Evolutionary conservation across 2,329 filamentous ascomycete species (phyloP).

Genomic region (Clonostachys byssicola): DNA sequence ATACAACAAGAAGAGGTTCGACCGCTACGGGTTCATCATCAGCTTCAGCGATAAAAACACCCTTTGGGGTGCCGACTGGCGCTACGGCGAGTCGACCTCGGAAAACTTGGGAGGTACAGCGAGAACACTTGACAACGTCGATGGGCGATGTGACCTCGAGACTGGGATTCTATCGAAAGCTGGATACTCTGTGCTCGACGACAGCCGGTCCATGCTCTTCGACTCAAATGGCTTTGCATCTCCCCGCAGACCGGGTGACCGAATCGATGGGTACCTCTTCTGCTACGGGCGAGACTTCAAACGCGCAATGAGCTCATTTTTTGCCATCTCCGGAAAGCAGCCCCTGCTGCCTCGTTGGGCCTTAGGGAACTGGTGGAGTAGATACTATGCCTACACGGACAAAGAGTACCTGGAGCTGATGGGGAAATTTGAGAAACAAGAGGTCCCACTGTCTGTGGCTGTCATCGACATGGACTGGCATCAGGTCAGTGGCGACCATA

Average conservation of each 20-base stretch:
- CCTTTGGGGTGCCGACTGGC: constrained; percentile 39
- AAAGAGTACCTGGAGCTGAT: constrained; percentile 54
- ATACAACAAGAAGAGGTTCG: constrained; percentile 55
- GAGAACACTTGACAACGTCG: constrained; percentile 47
- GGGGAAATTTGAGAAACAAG: constrained; percentile 44
- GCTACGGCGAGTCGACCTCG: constrained; percentile 39
- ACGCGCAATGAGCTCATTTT: constrained; percentile 48
- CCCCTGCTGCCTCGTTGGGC: constrained; percentile 52
- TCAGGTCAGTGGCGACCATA: constrained; percentile 39
- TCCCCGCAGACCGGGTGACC: constrained; percentile 35
- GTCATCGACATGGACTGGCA: constrained; percentile 69
- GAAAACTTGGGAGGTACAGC: constrained; percentile 40
- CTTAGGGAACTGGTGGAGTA: constrained; percentile 63
- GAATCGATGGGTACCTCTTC: constrained; percentile 57
- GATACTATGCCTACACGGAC: constrained; percentile 54
- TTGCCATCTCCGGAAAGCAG: constrained; percentile 50
- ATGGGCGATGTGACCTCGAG: constrained; percentile 45
- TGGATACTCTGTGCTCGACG: constrained; percentile 49
- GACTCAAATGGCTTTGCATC: constrained; percentile 46
- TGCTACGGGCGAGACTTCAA: constrained; percentile 53
- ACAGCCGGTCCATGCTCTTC: constrained; percentile 53
- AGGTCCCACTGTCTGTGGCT: constrained; percentile 53
- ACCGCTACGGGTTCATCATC: constrained; percentile 39
- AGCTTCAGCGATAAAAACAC: constrained; percentile 31
- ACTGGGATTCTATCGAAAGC: constrained; percentile 43